phyloP scores from a whole-genome alignment of 73 alveolate species.

The Paramecium sonneborni region DNA sequence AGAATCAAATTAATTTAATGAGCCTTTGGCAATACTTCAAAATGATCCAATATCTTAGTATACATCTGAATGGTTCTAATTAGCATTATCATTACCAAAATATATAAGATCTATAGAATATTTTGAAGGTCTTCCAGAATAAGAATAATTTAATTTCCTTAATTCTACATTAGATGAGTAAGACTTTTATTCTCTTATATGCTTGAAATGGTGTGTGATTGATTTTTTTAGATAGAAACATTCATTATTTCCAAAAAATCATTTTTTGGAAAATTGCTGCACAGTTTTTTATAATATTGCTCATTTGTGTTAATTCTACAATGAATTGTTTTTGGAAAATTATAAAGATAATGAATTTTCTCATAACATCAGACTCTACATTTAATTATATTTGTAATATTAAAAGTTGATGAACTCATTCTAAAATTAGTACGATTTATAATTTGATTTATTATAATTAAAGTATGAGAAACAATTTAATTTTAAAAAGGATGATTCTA shows the following conservation, averaged over 20 bases:
- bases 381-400: neutral
- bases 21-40: neutral
- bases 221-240: neutral
- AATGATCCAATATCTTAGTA: neutral
- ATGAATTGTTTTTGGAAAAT: neutral
- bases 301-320: neutral
- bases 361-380: neutral
- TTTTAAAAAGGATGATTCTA: neutral
- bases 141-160: neutral
- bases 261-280: neutral
- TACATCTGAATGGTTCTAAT: slow-evolving; percentile 14
- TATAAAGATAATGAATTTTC: neutral
- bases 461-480: neutral
- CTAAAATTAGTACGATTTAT: neutral
- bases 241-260: neutral
- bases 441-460: neutral
- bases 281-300: neutral
- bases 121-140: neutral
- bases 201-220: neutral
- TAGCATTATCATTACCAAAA: neutral
- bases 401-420: neutral
- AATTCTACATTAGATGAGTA: neutral
- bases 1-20: neutral
- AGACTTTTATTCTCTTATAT: neutral
- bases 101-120: neutral